Evolutionary conservation across 2,329 filamentous ascomycete genomes (phyloP), one percentile per base, ranked within the genome.

Genomic region (Domatiomyces catenatus): DNA sequence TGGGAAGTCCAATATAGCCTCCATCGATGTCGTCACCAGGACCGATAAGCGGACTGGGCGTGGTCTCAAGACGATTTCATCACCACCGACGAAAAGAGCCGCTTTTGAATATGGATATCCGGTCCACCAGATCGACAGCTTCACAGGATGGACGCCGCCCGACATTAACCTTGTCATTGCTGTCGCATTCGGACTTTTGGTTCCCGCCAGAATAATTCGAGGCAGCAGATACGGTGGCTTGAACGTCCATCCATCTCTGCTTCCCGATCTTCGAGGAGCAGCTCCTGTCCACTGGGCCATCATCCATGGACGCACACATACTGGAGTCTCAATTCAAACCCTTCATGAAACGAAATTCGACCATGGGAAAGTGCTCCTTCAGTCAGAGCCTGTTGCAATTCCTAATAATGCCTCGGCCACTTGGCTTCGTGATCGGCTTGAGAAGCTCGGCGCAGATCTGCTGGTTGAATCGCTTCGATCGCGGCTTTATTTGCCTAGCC

Each of bases 131-230:
- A 75, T 85, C 54, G 81, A 90, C 61, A 90, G 84, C 0, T 94
- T 96, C 66, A 86, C 76, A 5, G 77, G 77, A 39, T 96, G 89
- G 89, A 71, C 77, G 74, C 74, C 81, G 32, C 81, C 82, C 0
- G 44, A 44, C 15, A 79, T 80, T 57, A 88, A 95, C 64, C 72
- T 98, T 52, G 76, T 98, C 58, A 73, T 96, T 45, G 89, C 89
- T 46, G 92, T 96, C 3, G 96, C 92, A 0, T 98, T 96, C 67
- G 92, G 92, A 2, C 75, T 94, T 6, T 83, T 95, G 54, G 81
- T 98, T 1, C 92, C 92, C 0, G 74, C 76, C 0, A 75, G 86
- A 3, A 79, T 96, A 15, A 71, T 98, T 19, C 70, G 70, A 19
- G 69, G 69, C 1, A 78, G 84, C 20, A 78, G 76, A 59, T 94